Evolutionary conservation across 179 eudicot species (phyloP).

Genomic region (Silene coronaria): DNA sequence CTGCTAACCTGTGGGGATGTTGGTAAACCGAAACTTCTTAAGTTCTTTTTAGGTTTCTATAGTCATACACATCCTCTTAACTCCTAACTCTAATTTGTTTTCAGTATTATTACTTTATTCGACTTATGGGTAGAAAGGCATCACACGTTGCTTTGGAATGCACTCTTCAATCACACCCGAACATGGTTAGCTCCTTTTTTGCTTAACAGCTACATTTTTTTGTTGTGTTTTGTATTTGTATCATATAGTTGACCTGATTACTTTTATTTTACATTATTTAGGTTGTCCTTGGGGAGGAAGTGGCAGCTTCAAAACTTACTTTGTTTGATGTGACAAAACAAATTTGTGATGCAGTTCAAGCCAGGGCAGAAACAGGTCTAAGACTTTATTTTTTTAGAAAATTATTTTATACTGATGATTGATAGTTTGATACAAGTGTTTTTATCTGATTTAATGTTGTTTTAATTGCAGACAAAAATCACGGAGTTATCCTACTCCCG

Average conservation of each 20-base stretch:
- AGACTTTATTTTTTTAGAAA: conserved; percentile 2
- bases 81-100: conserved; percentile 20
- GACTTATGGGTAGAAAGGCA: conserved; percentile 97
- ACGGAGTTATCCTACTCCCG: conserved; percentile 88
- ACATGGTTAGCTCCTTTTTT: conserved; percentile 54
- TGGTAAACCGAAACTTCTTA: not conserved
- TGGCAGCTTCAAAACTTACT: conserved; percentile 84
- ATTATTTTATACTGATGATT: conserved; percentile 6
- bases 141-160: conserved; percentile 98
- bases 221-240: not conserved
- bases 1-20: not conserved
- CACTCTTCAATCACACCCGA: conserved; percentile 97
- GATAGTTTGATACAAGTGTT: not conserved
- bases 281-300: conserved; percentile 98
- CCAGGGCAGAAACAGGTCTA: conserved; percentile 78
- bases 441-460: conserved; percentile 20
- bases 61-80: conserved; percentile 14
- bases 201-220: not conserved
- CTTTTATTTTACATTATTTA: conserved; percentile 21
- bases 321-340: conserved; percentile 84
- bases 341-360: conserved; percentile 97
- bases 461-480: conserved; percentile 61
- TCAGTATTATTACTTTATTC: conserved; percentile 90
- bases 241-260: not conserved
- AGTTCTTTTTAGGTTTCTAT: not conserved